Conservation (phyloP, 1,139 yeast species). For the Debaryomyces nepalensis region DNA sequence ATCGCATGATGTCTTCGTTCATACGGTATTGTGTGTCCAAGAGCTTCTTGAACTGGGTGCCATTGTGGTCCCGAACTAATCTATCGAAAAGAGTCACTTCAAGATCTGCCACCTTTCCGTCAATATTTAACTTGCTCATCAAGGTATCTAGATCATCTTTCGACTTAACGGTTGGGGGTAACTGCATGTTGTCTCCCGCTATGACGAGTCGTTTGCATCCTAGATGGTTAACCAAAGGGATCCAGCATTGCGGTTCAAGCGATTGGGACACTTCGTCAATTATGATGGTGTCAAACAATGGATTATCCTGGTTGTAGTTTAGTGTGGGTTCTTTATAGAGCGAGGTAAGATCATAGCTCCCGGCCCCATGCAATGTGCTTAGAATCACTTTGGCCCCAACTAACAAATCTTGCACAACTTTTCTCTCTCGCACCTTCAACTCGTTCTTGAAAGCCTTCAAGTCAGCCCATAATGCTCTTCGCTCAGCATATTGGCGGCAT, state of each 20-base stretch:
- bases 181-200: constrained; percentile 87
- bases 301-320: constrained; percentile 28
- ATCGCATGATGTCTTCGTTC: constrained; percentile 78
- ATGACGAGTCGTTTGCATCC: constrained; percentile 65
- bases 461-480: constrained; percentile 69
- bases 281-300: constrained; percentile 76
- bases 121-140: constrained; percentile 31
- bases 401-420: constrained; percentile 63
- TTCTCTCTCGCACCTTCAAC: constrained; percentile 65
- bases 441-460: constrained; percentile 74
- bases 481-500: constrained; percentile 64
- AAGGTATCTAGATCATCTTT: constrained; percentile 32
- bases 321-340: constrained; percentile 37
- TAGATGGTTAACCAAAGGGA: constrained; percentile 75
- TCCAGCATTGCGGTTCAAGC: constrained; percentile 96
- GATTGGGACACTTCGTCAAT: constrained; percentile 97
- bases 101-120: constrained; percentile 43
- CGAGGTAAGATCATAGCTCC: constrained; percentile 65
- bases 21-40: constrained; percentile 85
- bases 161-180: constrained; percentile 76
- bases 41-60: constrained; percentile 53
- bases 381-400: constrained; percentile 69
- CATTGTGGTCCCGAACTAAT: constrained; percentile 56
- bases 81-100: constrained; percentile 81
- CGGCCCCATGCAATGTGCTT: constrained; percentile 87